Evolutionary conservation across 371 early-diverging fungal species (phyloP).

Genomic region (Mortierella sp.): DNA sequence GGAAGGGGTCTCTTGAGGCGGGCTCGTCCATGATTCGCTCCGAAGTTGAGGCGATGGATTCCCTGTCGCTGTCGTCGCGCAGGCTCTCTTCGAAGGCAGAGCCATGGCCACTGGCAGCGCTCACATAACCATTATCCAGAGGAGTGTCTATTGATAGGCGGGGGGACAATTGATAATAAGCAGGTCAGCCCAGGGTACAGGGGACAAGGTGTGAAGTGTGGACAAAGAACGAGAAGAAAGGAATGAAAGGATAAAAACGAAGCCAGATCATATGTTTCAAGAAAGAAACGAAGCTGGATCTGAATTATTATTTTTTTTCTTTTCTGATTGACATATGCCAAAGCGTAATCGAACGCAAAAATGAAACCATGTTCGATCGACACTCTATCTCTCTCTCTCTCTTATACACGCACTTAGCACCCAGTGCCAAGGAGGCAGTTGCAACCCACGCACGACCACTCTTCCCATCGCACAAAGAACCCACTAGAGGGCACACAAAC

Average conservation of each 20-base stretch:
- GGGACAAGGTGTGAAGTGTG: neutral
- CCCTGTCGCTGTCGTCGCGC: conserved; percentile 55
- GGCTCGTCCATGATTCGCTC: conserved; percentile 24
- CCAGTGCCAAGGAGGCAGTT: neutral
- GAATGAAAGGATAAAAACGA: neutral
- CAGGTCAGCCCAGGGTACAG: neutral
- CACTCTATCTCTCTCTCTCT: too few relatives aligned
- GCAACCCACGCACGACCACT: neutral
- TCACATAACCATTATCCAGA: conserved; percentile 57
- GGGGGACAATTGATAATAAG: neutral
- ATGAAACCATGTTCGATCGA: neutral
- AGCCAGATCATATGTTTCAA: conserved; percentile 14
- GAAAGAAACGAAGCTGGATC: conserved; percentile 35
- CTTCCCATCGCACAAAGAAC: conserved; percentile 3
- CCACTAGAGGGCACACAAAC: neutral
- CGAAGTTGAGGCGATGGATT: conserved; percentile 27
- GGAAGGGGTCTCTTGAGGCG: neutral
- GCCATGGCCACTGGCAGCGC: conserved; percentile 60
- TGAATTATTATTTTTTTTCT: conserved; percentile 16
- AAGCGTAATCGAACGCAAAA: neutral
- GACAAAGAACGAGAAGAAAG: neutral
- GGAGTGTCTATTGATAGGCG: conserved; percentile 38
- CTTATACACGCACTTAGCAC: neutral
- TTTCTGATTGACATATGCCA: conserved; percentile 14
- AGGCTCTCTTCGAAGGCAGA: conserved; percentile 56